Evolutionary conservation across 495 filamentous ascomycete genomes (phyloP), one percentile per base, ranked within the genome.

Genomic region (Aspergillus panamensis): DNA sequence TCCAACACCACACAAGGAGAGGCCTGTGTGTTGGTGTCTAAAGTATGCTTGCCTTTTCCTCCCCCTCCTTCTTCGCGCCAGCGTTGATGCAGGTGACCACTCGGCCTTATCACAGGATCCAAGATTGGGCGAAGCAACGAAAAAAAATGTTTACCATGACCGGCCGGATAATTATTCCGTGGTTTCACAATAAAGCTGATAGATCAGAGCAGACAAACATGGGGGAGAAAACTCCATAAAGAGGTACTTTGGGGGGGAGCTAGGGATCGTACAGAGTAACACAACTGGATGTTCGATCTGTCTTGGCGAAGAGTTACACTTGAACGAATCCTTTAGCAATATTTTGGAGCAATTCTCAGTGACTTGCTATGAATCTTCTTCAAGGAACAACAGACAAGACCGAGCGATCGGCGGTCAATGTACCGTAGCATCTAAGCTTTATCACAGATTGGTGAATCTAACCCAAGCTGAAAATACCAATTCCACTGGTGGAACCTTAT

Each of bases 401-500:
- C 43, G 33, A 49, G 29, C 17, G 59, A 62, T 62, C 60, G 25
- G 60, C 60, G 60, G 60, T 62, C 54, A 62, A 44, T 37, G 44
- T 51, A 39, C 50, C 57, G 25, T 52, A 31, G 17, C 16, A 17
- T 33, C 54, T 43, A 54, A 57, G 45, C 50, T 44, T 31, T 57
- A 50, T 42, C 51, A 55, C 8, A 49, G 43, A 30, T 31, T 55
- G 40, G 39, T 55, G 16, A 17, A 44, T 43, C 10, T 14, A 29
- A 29, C 8, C 19, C 17, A 45, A 43, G 37, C 33, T 21, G 13
- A 31, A 53, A 60, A 62, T 43, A 51, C 52, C 16, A 14, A 53
- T 64, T 58, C 62, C 54, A 67, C 59, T 64, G 59, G 62, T 17
- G 56, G 30, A 56, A 45, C 42, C 9, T 45, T 21, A 19, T 45